Base-by-base conservation (phyloP, 306 rosid species). In the Glycyrrhiza uralensis region DNA sequence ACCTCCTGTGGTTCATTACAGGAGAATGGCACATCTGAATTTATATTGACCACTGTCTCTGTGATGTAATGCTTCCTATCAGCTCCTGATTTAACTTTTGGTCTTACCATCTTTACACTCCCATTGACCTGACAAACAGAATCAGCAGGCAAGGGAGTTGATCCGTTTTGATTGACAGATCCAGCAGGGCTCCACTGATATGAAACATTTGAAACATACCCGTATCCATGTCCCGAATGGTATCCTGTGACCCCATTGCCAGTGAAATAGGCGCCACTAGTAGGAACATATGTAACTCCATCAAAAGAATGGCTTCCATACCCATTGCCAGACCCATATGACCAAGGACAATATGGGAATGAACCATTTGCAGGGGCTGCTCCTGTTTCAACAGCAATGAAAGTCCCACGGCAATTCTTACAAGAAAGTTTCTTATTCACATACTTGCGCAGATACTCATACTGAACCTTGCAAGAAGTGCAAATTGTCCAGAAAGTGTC, bases 401-500 rank as follows among this genome's bases (percentile, higher is more conserved):
- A 95, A 75, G 88, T 76, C 9, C 97, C 96, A 7, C 99, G 96
- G 47, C 99, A 95, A 72, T 95, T 91, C 87, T 95, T 95, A 82
- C 99, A 95, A 13, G 97, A 88, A 45, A 95, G 97, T 75, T 82
- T 92, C 87, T 95, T 95, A 79, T 95, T 95, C 76, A 95, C 93
- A 38, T 95, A 95, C 87, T 95, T 95, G 75, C 99, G 95, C 62
- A 95, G 89, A 83, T 95, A 95, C 85, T 95, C 99, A 42, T 95
- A 95, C 80, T 95, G 99, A 80, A 95, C 97, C 56, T 91, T 92
- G 72, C 99, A 95, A 24, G 97, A 86, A 61, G 97, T 95, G 83
- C 99, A 95, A 36, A 95, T 89, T 4, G 99, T 95, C 99, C 99
- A 95, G 76, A 95, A 95, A 60, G 99, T 92, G 68, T 91, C 99